These are phyloP conservation scores for Chaetomidium leptoderma DNA, from an alignment of 495 filamentous ascomycete genomes.

Conservation along the genomic window DNA sequence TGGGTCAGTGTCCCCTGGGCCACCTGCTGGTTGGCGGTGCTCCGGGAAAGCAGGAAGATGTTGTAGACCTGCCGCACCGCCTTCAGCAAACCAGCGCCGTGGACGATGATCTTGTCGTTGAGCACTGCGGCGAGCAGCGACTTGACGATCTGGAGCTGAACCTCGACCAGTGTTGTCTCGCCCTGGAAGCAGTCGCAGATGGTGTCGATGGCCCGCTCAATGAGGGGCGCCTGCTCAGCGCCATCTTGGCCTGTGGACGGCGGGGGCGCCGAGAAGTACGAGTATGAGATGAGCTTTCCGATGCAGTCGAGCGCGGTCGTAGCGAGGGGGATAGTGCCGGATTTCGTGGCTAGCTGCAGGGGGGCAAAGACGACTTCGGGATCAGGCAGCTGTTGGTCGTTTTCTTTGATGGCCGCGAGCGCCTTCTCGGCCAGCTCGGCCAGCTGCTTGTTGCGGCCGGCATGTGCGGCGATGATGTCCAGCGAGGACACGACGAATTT, in stretches of 20 bases:
- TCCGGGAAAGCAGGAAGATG: constrained; percentile 92
- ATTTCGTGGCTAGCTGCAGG: constrained; percentile 79
- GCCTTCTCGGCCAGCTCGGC: constrained; percentile 76
- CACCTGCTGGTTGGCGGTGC: constrained; percentile 86
- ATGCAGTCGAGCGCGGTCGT: constrained; percentile 95
- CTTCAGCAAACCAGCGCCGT: constrained; percentile 93
- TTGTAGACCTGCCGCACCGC: constrained; percentile 99
- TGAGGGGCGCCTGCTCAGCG: constrained; percentile 57
- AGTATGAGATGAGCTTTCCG: constrained; percentile 96
- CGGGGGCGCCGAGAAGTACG: constrained; percentile 83
- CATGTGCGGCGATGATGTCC: constrained; percentile 85
- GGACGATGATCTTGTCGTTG: constrained; percentile 97
- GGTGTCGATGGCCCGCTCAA: constrained; percentile 96
- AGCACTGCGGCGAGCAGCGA: constrained; percentile 90
- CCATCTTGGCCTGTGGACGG: constrained; percentile 45
- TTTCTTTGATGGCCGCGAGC: constrained; percentile 72
- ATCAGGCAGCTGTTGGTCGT: constrained; percentile 65
- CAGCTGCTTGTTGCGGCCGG: constrained; percentile 71
- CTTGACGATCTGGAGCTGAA: constrained; percentile 97
- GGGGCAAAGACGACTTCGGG: constrained; percentile 90
- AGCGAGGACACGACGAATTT: constrained; percentile 91
- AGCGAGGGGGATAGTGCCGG: constrained; percentile 73
- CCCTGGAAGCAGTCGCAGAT: constrained; percentile 99
- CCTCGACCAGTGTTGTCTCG: constrained; percentile 81
- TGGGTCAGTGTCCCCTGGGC: constrained; percentile 95